Base-by-base conservation (phyloP, 2,329 filamentous ascomycete genomes). In the Ophiostoma quercus region DNA sequence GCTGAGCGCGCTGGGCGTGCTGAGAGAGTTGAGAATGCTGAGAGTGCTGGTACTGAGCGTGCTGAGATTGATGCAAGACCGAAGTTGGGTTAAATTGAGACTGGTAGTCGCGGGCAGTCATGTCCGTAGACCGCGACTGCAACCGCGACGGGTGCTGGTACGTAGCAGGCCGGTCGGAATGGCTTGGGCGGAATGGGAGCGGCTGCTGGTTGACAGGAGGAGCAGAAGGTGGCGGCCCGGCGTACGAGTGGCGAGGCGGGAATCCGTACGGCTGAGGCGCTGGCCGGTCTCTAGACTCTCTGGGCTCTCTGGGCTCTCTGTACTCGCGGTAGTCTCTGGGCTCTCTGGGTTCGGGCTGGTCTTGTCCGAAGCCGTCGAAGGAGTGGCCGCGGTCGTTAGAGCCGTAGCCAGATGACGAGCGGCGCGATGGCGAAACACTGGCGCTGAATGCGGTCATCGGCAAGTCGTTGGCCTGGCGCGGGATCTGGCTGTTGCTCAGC, bases 41-140 rank as follows among this genome's bases (percentile, higher is more conserved):
- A 12, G 5, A 34, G 34, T 34, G 8, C 34, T 34, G 54, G 60
- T 8, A 39, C 54, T 9, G 69, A 34, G 22, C 43, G 66, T 6
- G 51, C 37, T 63, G 60, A 12, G 32, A 32, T 5, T 34, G 34
- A 34, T 34, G 34, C 34, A 34, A 6, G 34, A 6, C 5, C 34
- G 34, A 34, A 5, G 34, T 6, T 8, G 4, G 34, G 34, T 34
- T 34, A 8, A 8, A 34, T 34, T 34, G 34, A 34, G 34, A 34
- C 3, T 39, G 32, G 32, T 63, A 69, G 54, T 51, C 25, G 12
- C n/a, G 37, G 19, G 43, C 43, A 2, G 66, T 34, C n/a, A 65
- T 54, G 29, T 41, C 63, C 0, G 32, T 29, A 9, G 70, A 71
- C 51, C 67, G 65, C 12, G 67, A 69, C 39, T 71, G 70, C n/a